Evolutionary conservation across 345 rosid genomes (phyloP), one percentile per base, ranked within the genome.

Genomic region (Linum lewisii): DNA sequence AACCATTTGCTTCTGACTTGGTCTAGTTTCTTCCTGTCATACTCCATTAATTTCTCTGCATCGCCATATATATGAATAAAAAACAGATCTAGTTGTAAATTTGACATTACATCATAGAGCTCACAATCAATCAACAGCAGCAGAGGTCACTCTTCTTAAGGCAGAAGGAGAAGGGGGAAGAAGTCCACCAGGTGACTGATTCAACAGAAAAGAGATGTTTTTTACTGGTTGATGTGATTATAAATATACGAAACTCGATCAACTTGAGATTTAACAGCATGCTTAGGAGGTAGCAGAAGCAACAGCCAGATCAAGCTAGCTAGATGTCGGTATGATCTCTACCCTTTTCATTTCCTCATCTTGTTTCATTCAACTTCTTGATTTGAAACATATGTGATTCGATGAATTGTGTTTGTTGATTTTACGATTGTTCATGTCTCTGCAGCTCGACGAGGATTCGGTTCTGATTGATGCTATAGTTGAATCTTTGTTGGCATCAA

Each of bases 251-350:
- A 15, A 8, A 21, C 45, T 36, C 29, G 34, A 24, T 42, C 29
- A 34, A 25, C 24, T 2, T 23, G 16, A 51, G 66, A 50, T 3
- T n/a, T 58, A 15, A 22, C 49, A 23, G 44, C 57, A 9, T 25
- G 50, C 54, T 21, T 24, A 44, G 24, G 67, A 58, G 75, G 49
- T 63, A 52, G 53, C 64, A 51, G 65, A 24, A 36, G 65, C 47
- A 38, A 62, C 66, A 65, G 71, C 72, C 56, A 42, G 47, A 4
- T 42, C 47, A 42, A 42, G 47, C 63, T 61, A 66, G 54, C 60
- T 66, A 37, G 72, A 79, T 84, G 90, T 75, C 80, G 79, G 86
- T 82, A 73, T 37, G 86, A 69, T 42, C 47, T 67, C 64, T 45
- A 50, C 23, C 18, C 3, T 20, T 38, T 10, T 45, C 18, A 36